Percentiles rank a stretch among this genome's conserved stretches.
These are phyloP conservation scores for Echinochloa phyllopogon DNA, from an alignment of 176 grass and related monocot genomes.

Conservation along the genomic window DNA sequence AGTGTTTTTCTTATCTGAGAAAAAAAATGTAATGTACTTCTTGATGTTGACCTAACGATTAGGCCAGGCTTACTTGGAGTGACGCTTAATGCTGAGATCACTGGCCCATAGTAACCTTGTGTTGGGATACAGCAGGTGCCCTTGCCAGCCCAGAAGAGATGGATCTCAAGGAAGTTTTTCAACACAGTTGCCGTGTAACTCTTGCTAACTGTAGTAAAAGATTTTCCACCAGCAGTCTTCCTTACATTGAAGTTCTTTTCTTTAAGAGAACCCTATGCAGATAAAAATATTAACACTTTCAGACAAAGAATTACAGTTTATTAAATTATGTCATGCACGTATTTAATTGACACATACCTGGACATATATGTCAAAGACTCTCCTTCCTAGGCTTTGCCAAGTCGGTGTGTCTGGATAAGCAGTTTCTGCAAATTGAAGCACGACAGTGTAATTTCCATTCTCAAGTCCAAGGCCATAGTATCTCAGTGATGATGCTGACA, in stretches of 20 bases:
- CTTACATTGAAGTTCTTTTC: conserved; percentile 84
- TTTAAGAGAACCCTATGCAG: conserved; percentile 66
- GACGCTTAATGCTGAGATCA: conserved; percentile 73
- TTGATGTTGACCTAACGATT: background rate
- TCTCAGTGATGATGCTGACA: conserved; percentile 84
- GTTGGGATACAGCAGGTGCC: conserved; percentile 78
- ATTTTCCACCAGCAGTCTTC: conserved; percentile 68
- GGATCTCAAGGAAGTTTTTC: conserved; percentile 88
- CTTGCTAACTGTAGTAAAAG: conserved; percentile 58
- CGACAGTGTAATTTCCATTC: conserved; percentile 92
- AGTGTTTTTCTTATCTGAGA: conserved; percentile 23
- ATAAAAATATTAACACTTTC: conserved; percentile 12
- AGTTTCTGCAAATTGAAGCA: conserved; percentile 72
- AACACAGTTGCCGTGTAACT: conserved; percentile 55
- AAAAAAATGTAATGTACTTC: background rate
- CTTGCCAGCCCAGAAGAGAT: conserved; percentile 96
- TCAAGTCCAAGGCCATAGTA: conserved; percentile 92
- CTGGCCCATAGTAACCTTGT: conserved; percentile 72
- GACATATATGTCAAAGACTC: conserved; percentile 90
- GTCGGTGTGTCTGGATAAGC: conserved; percentile 40
- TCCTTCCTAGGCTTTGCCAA: conserved; percentile 70
- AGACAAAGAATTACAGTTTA: no score
- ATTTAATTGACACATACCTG: conserved; percentile 52
- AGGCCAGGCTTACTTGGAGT: conserved; percentile 49
- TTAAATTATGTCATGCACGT: background rate